Percentiles rank a stretch among this genome's conserved stretches.
Conservation (phyloP, 345 rosid species). For the Salix purpurea region DNA sequence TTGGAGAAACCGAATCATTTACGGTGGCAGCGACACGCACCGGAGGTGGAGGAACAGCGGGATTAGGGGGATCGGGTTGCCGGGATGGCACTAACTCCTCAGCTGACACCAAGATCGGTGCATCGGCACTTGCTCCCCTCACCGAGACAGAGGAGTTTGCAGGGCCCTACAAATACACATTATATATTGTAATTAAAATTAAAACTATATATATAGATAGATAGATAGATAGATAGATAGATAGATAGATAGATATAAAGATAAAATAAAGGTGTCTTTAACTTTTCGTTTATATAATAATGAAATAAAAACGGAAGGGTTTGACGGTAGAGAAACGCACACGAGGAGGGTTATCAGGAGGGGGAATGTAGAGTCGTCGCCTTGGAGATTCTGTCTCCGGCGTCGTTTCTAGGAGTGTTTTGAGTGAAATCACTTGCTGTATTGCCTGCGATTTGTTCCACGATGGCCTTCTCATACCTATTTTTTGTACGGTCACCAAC, state of each 20-base stretch:
- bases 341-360: conserved; percentile 12
- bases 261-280: neutral
- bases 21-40: conserved; percentile 14
- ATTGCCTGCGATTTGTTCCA: conserved; percentile 60
- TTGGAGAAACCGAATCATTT: conserved; percentile 26
- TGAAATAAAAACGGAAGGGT: neutral
- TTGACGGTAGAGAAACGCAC: conserved; percentile 10
- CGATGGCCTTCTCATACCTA: conserved; percentile 53
- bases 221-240: too few relatives aligned
- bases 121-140: conserved; percentile 18
- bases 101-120: conserved; percentile 9
- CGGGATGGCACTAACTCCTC: conserved; percentile 13
- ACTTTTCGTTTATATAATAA: conserved; percentile 6
- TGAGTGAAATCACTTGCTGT: conserved; percentile 51
- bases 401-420: conserved; percentile 35
- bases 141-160: conserved; percentile 24
- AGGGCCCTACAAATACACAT: conserved; percentile 23
- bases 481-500: neutral
- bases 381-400: conserved; percentile 25
- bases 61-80: conserved; percentile 18
- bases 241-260: too few relatives aligned
- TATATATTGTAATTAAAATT: neutral
- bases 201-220: neutral
- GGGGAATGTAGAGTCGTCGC: conserved; percentile 27
- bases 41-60: conserved; percentile 3